Conservation (phyloP, 2,329 filamentous ascomycete species). For the Meredithiella fracta region DNA sequence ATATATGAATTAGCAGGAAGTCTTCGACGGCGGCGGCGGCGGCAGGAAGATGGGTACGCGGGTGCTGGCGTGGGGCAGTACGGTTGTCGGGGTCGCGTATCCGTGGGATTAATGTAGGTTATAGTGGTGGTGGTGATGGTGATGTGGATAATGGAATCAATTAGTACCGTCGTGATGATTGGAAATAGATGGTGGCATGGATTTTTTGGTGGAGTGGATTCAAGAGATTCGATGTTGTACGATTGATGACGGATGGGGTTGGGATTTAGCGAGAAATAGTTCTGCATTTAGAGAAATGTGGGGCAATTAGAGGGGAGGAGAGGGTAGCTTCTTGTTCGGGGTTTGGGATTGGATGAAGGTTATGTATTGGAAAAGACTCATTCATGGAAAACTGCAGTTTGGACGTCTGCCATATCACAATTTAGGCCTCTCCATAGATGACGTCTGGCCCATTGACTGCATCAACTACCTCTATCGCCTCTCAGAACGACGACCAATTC, state of each 20-base stretch:
- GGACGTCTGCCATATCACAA: too few relatives aligned
- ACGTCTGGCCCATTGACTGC: too few relatives aligned
- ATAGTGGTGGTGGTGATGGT: too few relatives aligned
- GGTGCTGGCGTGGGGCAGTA: background rate
- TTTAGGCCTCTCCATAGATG: too few relatives aligned
- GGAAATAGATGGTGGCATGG: background rate
- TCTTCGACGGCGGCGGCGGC: background rate
- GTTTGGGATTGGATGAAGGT: too few relatives aligned
- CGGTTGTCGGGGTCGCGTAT: background rate
- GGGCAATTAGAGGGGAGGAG: background rate
- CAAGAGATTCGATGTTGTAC: background rate
- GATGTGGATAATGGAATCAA: too few relatives aligned
- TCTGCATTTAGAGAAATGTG: background rate
- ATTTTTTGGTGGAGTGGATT: background rate
- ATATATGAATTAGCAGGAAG: background rate
- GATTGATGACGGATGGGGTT: slow-evolving; percentile 1
- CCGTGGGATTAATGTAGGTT: background rate
- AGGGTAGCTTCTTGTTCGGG: too few relatives aligned
- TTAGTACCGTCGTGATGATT: background rate
- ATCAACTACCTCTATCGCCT: too few relatives aligned
- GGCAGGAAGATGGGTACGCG: background rate
- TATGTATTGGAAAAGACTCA: too few relatives aligned
- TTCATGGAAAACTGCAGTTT: too few relatives aligned
- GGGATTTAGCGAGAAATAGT: background rate
- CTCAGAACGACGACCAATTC: too few relatives aligned